A percentile compares a stretch with the other conserved stretches of the same genome.
Conservation (phyloP, 2,329 filamentous ascomycete species). For the Aspergillus unguis region DNA sequence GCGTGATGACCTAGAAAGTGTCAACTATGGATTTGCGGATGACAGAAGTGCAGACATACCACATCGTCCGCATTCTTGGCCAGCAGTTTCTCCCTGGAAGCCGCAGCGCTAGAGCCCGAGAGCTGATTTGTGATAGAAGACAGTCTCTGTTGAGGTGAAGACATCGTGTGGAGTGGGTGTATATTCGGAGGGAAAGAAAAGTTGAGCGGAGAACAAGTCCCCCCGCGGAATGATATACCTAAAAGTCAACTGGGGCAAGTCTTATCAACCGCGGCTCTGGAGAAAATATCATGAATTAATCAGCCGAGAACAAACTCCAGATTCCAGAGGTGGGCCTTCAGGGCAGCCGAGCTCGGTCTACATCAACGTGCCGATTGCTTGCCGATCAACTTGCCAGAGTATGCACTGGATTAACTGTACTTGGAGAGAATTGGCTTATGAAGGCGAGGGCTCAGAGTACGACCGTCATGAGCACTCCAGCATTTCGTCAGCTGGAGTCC, state of each 20-base stretch:
- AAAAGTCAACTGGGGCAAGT: conserved; percentile 1
- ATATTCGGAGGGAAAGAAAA: conserved; percentile 2
- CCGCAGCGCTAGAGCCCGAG: conserved; percentile 25
- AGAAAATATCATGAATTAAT: conserved; percentile 1
- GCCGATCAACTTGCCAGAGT: neutral
- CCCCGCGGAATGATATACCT: conserved; percentile 8
- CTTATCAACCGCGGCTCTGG: conserved; percentile 17
- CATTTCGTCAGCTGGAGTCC: neutral
- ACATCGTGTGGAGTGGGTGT: conserved; percentile 25
- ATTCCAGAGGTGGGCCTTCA: conserved; percentile 2
- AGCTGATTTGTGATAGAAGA: conserved; percentile 43
- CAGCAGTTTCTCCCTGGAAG: conserved; percentile 31
- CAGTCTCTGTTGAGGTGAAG: conserved; percentile 38
- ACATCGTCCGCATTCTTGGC: conserved; percentile 40
- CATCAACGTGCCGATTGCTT: neutral
- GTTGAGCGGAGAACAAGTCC: neutral
- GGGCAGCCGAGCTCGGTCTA: conserved; percentile 11
- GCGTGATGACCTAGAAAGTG: conserved; percentile 36
- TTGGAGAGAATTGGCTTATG: too few relatives aligned
- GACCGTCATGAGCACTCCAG: neutral
- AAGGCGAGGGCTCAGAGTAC: too few relatives aligned
- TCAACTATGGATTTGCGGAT: neutral
- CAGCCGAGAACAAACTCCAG: conserved; percentile 2
- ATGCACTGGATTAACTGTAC: too few relatives aligned
- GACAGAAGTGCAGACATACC: conserved; percentile 26